phyloP scores from a whole-genome alignment of 164 flowering plant species.

The Aristolochia californica region DNA sequence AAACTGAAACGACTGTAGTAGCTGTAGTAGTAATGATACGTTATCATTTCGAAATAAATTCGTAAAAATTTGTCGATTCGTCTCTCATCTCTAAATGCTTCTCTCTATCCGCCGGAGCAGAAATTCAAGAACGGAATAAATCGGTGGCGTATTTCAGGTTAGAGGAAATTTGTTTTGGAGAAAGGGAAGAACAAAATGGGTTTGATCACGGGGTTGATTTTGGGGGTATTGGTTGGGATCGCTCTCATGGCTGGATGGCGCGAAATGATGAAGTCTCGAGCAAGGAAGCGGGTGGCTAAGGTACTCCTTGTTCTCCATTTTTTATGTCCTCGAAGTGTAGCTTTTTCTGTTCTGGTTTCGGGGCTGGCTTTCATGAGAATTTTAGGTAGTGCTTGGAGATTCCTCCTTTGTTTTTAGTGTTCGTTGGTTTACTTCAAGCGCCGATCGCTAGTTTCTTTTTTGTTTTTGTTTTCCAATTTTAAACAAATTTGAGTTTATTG shows the following conservation, averaged over 20 bases:
- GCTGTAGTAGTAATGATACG: too few species aligned
- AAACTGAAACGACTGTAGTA: too few species aligned
- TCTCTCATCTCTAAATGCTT: too few species aligned
- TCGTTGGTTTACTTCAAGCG: too few species aligned
- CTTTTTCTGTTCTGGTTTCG: neutral
- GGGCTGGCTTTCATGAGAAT: neutral
- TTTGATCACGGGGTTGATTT: conserved; percentile 63
- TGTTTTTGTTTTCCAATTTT: too few species aligned
- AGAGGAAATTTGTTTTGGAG: neutral
- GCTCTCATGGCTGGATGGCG: conserved; percentile 87
- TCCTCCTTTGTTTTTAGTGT: neutral
- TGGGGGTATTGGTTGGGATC: conserved; percentile 79
- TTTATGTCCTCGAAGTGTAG: neutral
- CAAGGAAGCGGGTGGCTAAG: conserved; percentile 67
- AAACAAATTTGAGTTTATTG: too few species aligned
- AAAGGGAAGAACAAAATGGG: conserved; percentile 50
- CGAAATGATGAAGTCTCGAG: conserved; percentile 69
- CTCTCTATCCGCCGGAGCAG: too few species aligned
- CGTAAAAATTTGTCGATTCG: too few species aligned
- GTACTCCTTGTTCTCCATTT: conserved; percentile 19
- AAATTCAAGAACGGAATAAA: neutral
- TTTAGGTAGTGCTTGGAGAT: neutral
- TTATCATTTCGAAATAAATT: too few species aligned
- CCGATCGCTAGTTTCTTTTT: too few species aligned
- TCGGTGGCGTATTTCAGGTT: neutral